Evolutionary conservation across 1,139 yeast genomes (phyloP).

Genomic region (Pichia inconspicua): DNA sequence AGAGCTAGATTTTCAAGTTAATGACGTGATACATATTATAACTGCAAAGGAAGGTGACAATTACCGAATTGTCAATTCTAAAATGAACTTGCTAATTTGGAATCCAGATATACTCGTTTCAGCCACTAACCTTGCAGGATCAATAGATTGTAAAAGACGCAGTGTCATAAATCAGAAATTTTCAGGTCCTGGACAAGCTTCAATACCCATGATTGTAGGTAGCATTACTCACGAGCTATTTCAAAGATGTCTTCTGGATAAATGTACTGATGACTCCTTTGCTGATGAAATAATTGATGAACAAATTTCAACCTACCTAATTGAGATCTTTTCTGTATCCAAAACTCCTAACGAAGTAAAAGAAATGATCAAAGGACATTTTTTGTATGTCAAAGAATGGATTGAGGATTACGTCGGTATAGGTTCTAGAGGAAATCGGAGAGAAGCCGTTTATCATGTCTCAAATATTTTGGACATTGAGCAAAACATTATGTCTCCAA

Average conservation of each 20-base stretch:
- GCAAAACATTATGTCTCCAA: slow-evolving; percentile 87
- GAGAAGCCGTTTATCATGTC: slow-evolving; percentile 40
- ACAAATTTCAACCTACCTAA: slow-evolving; percentile 36
- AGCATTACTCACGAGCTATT: slow-evolving; percentile 71
- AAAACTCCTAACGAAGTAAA: slow-evolving; percentile 41
- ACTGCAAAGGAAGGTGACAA: slow-evolving; percentile 30
- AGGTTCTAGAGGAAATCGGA: slow-evolving; percentile 16
- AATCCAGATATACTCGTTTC: slow-evolving; percentile 79
- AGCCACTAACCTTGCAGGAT: slow-evolving; percentile 75
- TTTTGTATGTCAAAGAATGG: slow-evolving; percentile 61
- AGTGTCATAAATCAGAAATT: slow-evolving; percentile 54
- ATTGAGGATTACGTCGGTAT: slow-evolving; percentile 37
- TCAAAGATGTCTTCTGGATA: slow-evolving; percentile 52
- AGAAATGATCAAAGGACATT: slow-evolving; percentile 41
- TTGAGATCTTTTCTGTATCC: slow-evolving; percentile 53
- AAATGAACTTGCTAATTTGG: slow-evolving; percentile 58
- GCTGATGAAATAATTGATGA: slow-evolving; percentile 40
- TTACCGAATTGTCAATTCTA: slow-evolving; percentile 43
- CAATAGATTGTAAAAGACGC: slow-evolving; percentile 64
- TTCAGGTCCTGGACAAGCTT: slow-evolving; percentile 46
- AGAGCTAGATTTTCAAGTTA: slow-evolving; percentile 31
- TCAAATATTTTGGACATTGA: slow-evolving; percentile 72
- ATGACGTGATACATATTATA: slow-evolving; percentile 59
- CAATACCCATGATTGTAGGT: slow-evolving; percentile 64
- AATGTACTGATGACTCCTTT: slow-evolving; percentile 36